Conservation (phyloP, 1,284 basidiomycete genomes). For the Ceratobasidium sp. region DNA sequence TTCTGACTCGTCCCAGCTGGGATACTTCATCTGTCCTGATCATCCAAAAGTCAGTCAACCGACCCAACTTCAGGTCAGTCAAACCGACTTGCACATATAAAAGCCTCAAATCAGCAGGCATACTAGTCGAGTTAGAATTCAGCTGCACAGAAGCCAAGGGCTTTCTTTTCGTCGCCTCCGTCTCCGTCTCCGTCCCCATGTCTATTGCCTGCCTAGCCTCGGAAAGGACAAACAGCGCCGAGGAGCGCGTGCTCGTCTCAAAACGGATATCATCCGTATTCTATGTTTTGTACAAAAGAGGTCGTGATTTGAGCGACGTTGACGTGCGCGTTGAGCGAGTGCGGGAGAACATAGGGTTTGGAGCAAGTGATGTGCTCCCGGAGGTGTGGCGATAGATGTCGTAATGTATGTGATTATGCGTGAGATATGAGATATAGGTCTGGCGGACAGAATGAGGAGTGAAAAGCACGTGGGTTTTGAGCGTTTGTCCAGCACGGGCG, state of each 20-base stretch:
- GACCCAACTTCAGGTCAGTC: too few relatives aligned
- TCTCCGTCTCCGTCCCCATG: too few relatives aligned
- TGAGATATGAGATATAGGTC: too few relatives aligned
- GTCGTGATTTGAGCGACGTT: constrained; percentile 21
- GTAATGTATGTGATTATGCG: too few relatives aligned
- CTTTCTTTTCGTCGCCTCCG: too few relatives aligned
- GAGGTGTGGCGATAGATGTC: constrained; percentile 64
- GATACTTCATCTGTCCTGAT: constrained; percentile 61
- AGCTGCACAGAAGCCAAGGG: constrained; percentile 60
- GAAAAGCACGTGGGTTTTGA: constrained; percentile 58
- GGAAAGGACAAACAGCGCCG: too few relatives aligned
- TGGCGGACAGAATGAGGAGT: not conserved
- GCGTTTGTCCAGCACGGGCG: not conserved
- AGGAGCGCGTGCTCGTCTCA: too few relatives aligned
- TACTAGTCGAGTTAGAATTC: constrained; percentile 65
- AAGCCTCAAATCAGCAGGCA: constrained; percentile 69
- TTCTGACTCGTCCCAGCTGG: constrained; percentile 64
- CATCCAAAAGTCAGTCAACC: too few relatives aligned
- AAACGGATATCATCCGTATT: too few relatives aligned
- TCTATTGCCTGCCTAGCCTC: too few relatives aligned
- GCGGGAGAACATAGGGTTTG: constrained; percentile 60
- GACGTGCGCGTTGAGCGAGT: constrained; percentile 13
- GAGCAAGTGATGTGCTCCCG: constrained; percentile 66
- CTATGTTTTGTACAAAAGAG: constrained; percentile 16
- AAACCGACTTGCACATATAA: constrained; percentile 65